Base-by-base conservation (phyloP, 2,329 filamentous ascomycete genomes). In the Colletotrichum sp. region DNA sequence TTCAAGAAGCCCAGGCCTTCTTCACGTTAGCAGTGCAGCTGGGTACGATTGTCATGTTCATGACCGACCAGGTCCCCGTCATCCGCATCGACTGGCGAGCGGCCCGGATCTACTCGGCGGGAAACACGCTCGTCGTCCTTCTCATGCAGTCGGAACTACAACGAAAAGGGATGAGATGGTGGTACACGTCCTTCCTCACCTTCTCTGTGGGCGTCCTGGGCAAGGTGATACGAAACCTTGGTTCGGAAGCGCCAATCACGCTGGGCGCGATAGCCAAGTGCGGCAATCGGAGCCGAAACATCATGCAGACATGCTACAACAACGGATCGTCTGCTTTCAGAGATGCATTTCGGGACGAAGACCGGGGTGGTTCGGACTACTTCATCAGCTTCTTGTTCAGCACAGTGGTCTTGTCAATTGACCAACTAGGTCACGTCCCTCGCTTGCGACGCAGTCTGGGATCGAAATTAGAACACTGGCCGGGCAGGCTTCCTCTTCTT, bases 1-100 rank as follows among this genome's bases (percentile, higher is more conserved):
- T 74, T 33, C 79, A 80, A 38, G 79, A 80, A 54, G 70, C 78
- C 0, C 78, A 80, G 59, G 70, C 73, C 12, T 79, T 76, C 57
- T 78, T 80, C 66, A 72, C 78, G 8, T 67, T 70, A 7, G 76
- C 78, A 8, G 74, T 79, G 27, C 77, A 80, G 54, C 43, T 78
- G 29, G 77, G 78, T 15, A 78, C 77, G 3, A 64, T 79, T 36
- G 75, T 72, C 47, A 76, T 75, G 57, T 65, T 69, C 11, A 58
- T 75, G 47, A 73, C 69, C 24, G 72, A 24, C 7, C 7, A 57
- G 24, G 21, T 38, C 5, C 8, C 61, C 9, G 75, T 55, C 58
- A 58, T 58, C 55, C 70, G 8, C 4, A 65, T 76, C 8, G 71
- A 75, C 34, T 47, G 72, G 24, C 67, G 59, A 3, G 69, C 47